Evolutionary conservation across 1,284 basidiomycete genomes (phyloP), one percentile per base, ranked within the genome.

Genomic region (Ganoderma multipileum): DNA sequence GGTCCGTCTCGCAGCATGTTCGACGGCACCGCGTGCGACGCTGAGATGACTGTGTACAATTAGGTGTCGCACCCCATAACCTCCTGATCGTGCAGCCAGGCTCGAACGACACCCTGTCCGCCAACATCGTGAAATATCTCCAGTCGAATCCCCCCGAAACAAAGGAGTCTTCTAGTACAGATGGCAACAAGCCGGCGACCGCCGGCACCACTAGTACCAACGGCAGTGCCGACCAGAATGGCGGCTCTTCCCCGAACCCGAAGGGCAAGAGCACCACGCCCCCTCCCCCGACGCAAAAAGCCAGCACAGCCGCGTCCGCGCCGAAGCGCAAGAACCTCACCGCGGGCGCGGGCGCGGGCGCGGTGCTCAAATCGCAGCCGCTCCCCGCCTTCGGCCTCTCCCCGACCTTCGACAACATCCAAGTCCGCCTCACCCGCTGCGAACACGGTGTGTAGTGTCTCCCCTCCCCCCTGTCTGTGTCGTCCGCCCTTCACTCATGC

Each of bases 371-470:
- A 50, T 64, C 66, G 1, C 64, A 71, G 52, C 70, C 67, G 2
- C 44, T 71, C 12, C 67, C 70, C 2, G 61, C 54, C 26, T 28
- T 68, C 30, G 70, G 66, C 2, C 64, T 71, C 50, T 11, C 36
- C 26, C 52, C 55, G 8, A 58, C 50, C 14, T n/a, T 67, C 18
- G 52, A 68, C 38, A 66, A 71, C 55, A 36, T 69, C 18, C 20
- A 63, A 1, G 54, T 71, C 6, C 50, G 38, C 20, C 57, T 69
- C 0, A 65, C 66, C 7, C 66, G 69, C 44, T 71, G 63, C 44
- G 68, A 66, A 2, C 39, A 57, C 16, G 42, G 70, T 71, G 47
- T 18, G 70, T 33, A 33, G 33, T 33, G 33, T 33, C 7, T n/a
- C n/a, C n/a, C n/a, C n/a, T n/a, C n/a, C n/a, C n/a, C n/a, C 33